A percentile compares a stretch with the other conserved stretches of the same genome.
Evolutionary conservation across 805 yeast species (phyloP).

Genomic region (Pichia eremophila): DNA sequence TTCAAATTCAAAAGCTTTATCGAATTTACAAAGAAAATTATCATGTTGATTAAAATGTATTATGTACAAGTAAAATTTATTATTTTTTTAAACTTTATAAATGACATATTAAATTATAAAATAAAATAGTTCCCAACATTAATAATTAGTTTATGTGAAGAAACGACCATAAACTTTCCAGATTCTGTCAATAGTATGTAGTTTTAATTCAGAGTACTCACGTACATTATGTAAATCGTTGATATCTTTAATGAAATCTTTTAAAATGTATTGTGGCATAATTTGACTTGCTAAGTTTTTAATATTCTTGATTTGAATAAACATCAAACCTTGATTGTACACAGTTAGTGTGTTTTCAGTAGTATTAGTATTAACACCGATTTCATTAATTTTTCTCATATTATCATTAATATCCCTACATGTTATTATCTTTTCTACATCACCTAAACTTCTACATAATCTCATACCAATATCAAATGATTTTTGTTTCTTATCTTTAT

Average conservation of each 20-base stretch:
- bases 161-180: slow-evolving; percentile 48
- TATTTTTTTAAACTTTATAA: no score
- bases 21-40: no score
- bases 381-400: neutral
- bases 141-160: slow-evolving; percentile 2
- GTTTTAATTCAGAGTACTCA: slow-evolving; percentile 30
- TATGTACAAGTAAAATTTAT: no score
- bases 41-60: no score
- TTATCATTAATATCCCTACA: neutral
- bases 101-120: no score
- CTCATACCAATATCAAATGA: neutral
- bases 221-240: slow-evolving; percentile 43
- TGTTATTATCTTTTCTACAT: slow-evolving; percentile 15
- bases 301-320: slow-evolving; percentile 57
- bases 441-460: slow-evolving; percentile 7
- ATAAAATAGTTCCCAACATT: no score
- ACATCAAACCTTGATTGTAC: slow-evolving; percentile 46
- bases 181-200: slow-evolving; percentile 44
- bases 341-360: slow-evolving; percentile 9
- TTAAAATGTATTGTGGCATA: slow-evolving; percentile 39
- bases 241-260: slow-evolving; percentile 56
- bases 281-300: slow-evolving; percentile 38
- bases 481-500: neutral
- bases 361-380: slow-evolving; percentile 4
- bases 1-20: no score